Base-by-base conservation (phyloP, 2,329 filamentous ascomycete genomes). In the Hypocrella siamensis region DNA sequence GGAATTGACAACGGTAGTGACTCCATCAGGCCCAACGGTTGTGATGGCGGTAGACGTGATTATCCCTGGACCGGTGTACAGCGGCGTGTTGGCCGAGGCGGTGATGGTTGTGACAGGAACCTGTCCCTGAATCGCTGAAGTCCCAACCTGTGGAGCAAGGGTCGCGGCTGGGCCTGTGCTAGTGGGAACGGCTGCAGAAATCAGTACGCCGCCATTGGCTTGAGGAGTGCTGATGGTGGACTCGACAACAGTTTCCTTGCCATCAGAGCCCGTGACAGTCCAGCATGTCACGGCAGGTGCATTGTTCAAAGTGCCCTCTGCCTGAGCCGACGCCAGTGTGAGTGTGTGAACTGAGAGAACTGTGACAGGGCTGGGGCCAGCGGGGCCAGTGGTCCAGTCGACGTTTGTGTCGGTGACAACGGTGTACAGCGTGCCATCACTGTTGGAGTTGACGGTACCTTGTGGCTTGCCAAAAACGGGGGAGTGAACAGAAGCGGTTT, bases 181-280 rank as follows among this genome's bases (percentile, higher is more conserved):
- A 26, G 25, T 14, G 8, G 31, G 8, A 12, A 15, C n/a, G 14
- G 19, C 19, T 4, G 26, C 22, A 4, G 30, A 17, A 5, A 14
- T 7, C 9, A 19, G 30, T 4, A 6, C 15, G 10, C 28, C 31
- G 5, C 27, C 31, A n/a, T 28, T 33, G 12, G 6, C 31, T 21
- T 24, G 26, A 7, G 11, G 24, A n/a, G 36, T 34, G 26, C 18
- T 24, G 26, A 32, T 14, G 17, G 46, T 49, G 8, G 52, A 53
- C 29, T 56, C 47, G 12, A 56, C 35, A 12, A 53, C 41, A 6
- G 53, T 56, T 9, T 49, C 45, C 28, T 36, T 41, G 21, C 40
- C 40, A 18, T 42, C 40, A 17, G 39, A 15, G 10, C 40, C 40
- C 17, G 40, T 33, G 14, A 40, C 15, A 4, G 40, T 42, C 35